phyloP scores from a whole-genome alignment of 2,329 filamentous ascomycete genomes.

The Knoxdaviesia proteae region DNA sequence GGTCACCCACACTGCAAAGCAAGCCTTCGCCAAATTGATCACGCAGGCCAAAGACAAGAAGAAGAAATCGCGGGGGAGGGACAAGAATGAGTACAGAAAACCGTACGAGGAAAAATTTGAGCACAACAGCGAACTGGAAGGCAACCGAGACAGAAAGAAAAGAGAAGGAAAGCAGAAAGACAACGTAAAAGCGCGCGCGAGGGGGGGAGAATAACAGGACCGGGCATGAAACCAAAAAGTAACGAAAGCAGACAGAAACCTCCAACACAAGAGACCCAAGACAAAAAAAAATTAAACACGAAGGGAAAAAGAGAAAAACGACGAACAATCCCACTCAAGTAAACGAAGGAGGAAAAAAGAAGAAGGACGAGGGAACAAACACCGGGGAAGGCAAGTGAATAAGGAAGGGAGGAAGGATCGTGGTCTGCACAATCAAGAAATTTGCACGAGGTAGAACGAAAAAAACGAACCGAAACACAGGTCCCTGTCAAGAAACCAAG shows the following conservation, averaged over 20 bases:
- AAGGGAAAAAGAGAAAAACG: neutral
- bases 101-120: no score
- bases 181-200: no score
- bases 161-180: slow-evolving; percentile 1
- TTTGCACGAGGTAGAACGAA: neutral
- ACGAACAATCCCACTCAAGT: neutral
- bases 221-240: slow-evolving; percentile 1
- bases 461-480: neutral
- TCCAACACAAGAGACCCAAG: neutral
- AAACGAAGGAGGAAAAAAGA: neutral
- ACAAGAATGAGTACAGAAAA: no score
- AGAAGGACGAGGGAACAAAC: neutral
- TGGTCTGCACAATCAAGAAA: neutral
- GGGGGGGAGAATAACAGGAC: neutral
- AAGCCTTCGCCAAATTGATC: no score
- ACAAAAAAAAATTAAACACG: neutral
- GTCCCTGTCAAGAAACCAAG: neutral
- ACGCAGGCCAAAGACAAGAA: no score
- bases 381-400: neutral
- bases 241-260: slow-evolving; percentile 5
- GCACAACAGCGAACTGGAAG: no score
- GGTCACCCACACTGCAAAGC: no score
- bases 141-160: neutral
- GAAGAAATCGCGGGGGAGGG: no score
- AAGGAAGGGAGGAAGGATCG: neutral